Conservation (phyloP, 257 asterid genomes). For the Cruciata laevipes region DNA sequence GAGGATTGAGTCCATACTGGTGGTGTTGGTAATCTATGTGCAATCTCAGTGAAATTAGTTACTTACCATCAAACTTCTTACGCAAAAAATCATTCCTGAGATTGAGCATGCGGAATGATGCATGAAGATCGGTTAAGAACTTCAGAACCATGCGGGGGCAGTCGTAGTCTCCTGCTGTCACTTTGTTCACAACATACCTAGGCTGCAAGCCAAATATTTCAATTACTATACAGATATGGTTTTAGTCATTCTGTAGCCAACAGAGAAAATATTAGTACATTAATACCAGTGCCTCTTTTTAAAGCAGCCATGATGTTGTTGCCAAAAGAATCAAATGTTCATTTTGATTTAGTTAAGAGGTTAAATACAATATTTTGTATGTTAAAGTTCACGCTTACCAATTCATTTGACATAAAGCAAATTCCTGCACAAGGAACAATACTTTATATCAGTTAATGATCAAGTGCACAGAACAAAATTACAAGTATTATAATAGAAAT, state of each 20-base stretch:
- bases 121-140: constrained; percentile 85
- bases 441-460: constrained; percentile 15
- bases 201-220: constrained; percentile 51
- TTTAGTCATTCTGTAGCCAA: not conserved
- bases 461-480: constrained; percentile 5
- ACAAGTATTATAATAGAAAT: not conserved
- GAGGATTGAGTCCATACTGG: not conserved
- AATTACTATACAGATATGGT: not conserved
- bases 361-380: not conserved
- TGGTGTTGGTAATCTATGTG: not conserved
- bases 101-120: constrained; percentile 96
- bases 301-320: not conserved
- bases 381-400: constrained; percentile 52
- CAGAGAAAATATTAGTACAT: not conserved
- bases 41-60: not conserved
- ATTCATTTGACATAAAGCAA: constrained; percentile 91
- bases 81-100: constrained; percentile 93
- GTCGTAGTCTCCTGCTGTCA: constrained; percentile 94
- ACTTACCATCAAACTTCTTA: constrained; percentile 88
- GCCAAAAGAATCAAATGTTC: not conserved
- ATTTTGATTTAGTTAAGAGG: not conserved
- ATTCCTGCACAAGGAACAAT: constrained; percentile 54
- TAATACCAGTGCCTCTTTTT: not conserved
- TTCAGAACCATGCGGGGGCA: constrained; percentile 80
- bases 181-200: constrained; percentile 94